Percentiles rank a stretch among this genome's conserved stretches.
phyloP scores from a whole-genome alignment of 1,139 yeast species.

The Kodamaea sp. region DNA sequence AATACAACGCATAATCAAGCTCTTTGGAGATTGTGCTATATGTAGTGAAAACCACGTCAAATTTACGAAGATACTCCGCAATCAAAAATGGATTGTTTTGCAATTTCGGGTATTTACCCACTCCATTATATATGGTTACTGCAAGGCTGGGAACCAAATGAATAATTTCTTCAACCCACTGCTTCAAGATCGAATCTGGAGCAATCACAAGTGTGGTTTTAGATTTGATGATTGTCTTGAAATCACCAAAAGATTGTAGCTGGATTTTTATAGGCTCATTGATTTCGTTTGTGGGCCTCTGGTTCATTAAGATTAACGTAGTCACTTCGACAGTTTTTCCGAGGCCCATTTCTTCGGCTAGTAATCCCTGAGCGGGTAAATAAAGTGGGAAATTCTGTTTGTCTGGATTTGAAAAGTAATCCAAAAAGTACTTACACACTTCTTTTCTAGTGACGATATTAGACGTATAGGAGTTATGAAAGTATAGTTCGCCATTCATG shows the following conservation, averaged over 20 bases:
- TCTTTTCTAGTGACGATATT: slow-evolving; percentile 39
- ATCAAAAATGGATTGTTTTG: slow-evolving; percentile 42
- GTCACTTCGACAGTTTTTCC: slow-evolving; percentile 91
- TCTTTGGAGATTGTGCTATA: slow-evolving; percentile 71
- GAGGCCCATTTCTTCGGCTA: slow-evolving; percentile 95
- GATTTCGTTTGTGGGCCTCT: slow-evolving; percentile 46
- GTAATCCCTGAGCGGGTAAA: slow-evolving; percentile 61
- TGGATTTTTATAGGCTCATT: slow-evolving; percentile 40
- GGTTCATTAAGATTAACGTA: slow-evolving; percentile 62
- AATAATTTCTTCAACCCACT: slow-evolving; percentile 78
- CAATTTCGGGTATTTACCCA: slow-evolving; percentile 47
- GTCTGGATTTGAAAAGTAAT: slow-evolving; percentile 18
- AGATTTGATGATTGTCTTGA: slow-evolving; percentile 50
- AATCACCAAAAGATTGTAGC: slow-evolving; percentile 33
- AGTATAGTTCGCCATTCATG: slow-evolving; percentile 23
- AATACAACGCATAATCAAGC: slow-evolving; percentile 76
- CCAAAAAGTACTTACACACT: slow-evolving; percentile 28
- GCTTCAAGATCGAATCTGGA: slow-evolving; percentile 78
- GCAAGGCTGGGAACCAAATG: slow-evolving; percentile 58
- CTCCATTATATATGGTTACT: slow-evolving; percentile 66
- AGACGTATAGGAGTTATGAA: slow-evolving; percentile 54
- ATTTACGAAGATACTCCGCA: slow-evolving; percentile 50
- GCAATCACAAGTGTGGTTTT: slow-evolving; percentile 81
- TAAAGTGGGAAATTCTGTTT: slow-evolving; percentile 14
- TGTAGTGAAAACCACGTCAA: slow-evolving; percentile 83